Evolutionary conservation across 2,329 filamentous ascomycete species (phyloP), one percentile per base, ranked within the genome.

Genomic region (Diplodia corticola): DNA sequence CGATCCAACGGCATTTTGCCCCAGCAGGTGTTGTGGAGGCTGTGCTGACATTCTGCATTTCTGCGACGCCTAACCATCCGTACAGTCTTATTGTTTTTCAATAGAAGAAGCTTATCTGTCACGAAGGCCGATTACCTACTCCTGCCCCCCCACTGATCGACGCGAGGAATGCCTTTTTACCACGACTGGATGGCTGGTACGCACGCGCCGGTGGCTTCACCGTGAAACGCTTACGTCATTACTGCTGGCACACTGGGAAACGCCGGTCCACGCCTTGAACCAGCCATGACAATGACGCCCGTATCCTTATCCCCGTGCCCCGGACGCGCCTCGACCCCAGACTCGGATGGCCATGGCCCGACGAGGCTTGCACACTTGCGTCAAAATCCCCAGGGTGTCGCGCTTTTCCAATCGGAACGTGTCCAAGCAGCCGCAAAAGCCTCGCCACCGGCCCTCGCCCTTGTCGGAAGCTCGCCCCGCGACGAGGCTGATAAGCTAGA

Each of bases 171-270:
- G 53, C 33, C 24, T 55, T 20, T 55, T 20, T 35, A 26, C 33
- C 24, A 20, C 37, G 35, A 26, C 40, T 30, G 40, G 37, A 5
- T 40, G 37, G 17, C 37, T 28, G 28, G 28, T 28, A 28, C 49
- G 26, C 40, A 61, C 57, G 44, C 40, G 57, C 40, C n/a, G 37
- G 44, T 61, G 57, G 57, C 57, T 61, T 61, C 24, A 28, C 24
- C 9, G n/a, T 33, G 57, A 61, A 61, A 48, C 57, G 22, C 3
- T 61, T 44, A 49, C 57, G 48, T 61, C 57, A 61, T 61, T 46
- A 13, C 20, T 44, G 20, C 17, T 20, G 44, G 44, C 22, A 28
- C 24, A 44, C 24, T 10, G 9, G 30, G 20, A 30, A 15, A 28
- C 26, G 6, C 37, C 24, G 7, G 13, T 12, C 30, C n/a, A 33